Evolutionary conservation across 192 early-diverging fungal species (phyloP).

Genomic region (Entrophospora sp.): DNA sequence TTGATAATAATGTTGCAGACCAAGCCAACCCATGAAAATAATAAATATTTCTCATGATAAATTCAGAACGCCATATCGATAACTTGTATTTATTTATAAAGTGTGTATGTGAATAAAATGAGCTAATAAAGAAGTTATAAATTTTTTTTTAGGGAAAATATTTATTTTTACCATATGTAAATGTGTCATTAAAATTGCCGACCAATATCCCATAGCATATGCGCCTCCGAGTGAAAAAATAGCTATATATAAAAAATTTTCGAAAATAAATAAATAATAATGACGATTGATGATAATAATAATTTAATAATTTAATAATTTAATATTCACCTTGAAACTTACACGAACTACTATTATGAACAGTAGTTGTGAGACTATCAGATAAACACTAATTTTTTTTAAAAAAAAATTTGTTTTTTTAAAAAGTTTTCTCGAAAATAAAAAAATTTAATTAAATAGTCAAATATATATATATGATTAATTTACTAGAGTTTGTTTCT

Average conservation of each 20-base stretch:
- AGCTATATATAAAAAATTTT: neutral
- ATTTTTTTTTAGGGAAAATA: neutral
- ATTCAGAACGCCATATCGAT: neutral
- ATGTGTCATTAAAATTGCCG: neutral
- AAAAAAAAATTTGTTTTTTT: too few species aligned
- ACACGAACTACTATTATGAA: neutral
- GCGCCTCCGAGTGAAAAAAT: neutral
- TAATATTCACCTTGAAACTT: neutral
- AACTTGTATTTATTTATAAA: neutral
- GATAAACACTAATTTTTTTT: neutral
- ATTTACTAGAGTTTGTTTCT: neutral
- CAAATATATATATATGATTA: too few species aligned
- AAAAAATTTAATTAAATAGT: neutral
- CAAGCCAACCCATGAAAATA: neutral
- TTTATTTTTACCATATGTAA: slow-evolving; percentile 10
- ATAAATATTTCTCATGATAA: neutral
- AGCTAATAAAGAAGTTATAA: neutral
- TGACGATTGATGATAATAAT: neutral
- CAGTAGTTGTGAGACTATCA: neutral
- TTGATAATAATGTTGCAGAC: neutral
- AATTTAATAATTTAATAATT: neutral
- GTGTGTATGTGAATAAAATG: neutral
- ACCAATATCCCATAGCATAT: neutral
- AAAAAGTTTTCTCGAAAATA: too few species aligned
- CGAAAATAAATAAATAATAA: neutral